Percentiles rank a stretch among this genome's conserved stretches.
Evolutionary conservation across 352 stramenopile species (phyloP).

Genomic region (Globisporangium yorkense): DNA sequence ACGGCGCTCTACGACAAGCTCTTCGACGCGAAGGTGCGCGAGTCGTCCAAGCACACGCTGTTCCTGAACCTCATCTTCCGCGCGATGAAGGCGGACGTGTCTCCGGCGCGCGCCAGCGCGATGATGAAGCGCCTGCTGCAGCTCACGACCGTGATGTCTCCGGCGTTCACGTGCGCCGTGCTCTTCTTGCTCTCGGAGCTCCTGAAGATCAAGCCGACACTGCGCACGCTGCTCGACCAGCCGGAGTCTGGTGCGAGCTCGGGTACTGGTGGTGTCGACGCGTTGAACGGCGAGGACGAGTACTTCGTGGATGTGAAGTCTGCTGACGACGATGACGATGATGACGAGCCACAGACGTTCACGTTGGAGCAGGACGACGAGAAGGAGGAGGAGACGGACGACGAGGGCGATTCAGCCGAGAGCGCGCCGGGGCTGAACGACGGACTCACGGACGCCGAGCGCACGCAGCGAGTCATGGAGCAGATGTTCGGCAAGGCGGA

Average conservation of each 20-base stretch:
- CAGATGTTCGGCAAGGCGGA: constrained; percentile 53
- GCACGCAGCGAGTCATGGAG: constrained; percentile 46
- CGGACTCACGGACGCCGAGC: constrained; percentile 43
- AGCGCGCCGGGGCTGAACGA: constrained; percentile 24
- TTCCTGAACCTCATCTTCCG: constrained; percentile 99
- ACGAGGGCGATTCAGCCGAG: constrained; percentile 24
- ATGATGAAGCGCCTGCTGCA: constrained; percentile 94
- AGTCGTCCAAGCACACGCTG: constrained; percentile 93
- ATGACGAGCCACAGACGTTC: constrained; percentile 12
- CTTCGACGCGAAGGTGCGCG: constrained; percentile 79
- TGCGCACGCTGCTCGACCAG: constrained; percentile 70
- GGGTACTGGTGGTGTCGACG: constrained; percentile 2
- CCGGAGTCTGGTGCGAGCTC: constrained; percentile 26
- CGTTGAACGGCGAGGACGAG: constrained; percentile 32
- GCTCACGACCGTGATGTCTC: constrained; percentile 69
- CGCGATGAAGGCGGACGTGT: constrained; percentile 93
- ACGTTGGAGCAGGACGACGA: constrained; percentile 40
- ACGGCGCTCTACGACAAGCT: constrained; percentile 95
- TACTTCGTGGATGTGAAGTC: constrained; percentile 50
- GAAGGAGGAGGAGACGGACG: constrained; percentile 19
- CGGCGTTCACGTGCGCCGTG: constrained; percentile 89
- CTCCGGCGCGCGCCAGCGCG: constrained; percentile 72
- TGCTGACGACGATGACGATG: constrained; percentile 15
- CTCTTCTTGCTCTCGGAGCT: constrained; percentile 96
- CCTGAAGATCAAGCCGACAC: constrained; percentile 73